Evolutionary conservation across 2,329 filamentous ascomycete species (phyloP), one percentile per base, ranked within the genome.

Genomic region (Aspergillus sp.): DNA sequence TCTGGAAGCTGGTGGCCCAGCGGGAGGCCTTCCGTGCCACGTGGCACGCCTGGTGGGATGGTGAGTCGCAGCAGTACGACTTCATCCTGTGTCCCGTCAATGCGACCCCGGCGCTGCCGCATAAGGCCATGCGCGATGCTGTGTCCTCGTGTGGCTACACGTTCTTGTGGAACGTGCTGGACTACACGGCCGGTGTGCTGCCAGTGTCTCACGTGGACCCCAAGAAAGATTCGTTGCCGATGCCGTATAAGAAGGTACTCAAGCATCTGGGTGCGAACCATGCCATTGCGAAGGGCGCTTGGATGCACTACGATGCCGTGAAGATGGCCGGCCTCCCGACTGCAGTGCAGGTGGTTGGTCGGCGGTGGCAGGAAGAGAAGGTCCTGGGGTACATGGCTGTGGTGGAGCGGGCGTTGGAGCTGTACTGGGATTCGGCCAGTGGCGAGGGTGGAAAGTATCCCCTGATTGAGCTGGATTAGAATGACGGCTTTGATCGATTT

Each of bases 101-200:
- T 69, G 91, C 92, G 0, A 96, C 91, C 0, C 91, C 92, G 1
- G 92, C 92, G 0, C 83, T 96, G 3, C 91, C 91, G 1, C 91
- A 96, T 67, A 84, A 86, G 44, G 91, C 85, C 0, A 97, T 96
- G 91, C 83, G 84, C 60, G 86, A 93, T 62, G 90, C 90, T 2
- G 85, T 94, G 42, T 88, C 88, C 57, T 90, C 87, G 60, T 97
- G 92, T 64, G 91, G 91, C 1, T 97, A 97, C 67, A 97, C 92
- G 0, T 96, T 97, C 68, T 73, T 96, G 51, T 97, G 94, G 76
- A 97, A 97, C 64, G 60, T 97, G 84, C 83, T 97, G 45, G 93
- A 97, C 68, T 97, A 97, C 72, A 84, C 88, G 1, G 82, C 84
- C 11, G 92, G 92, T 34, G 84, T 96, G 32, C 66, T 97, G 19